These are phyloP conservation scores for Vitis cinerea DNA, from an alignment of 164 flowering plant genomes.

Conservation along the genomic window DNA sequence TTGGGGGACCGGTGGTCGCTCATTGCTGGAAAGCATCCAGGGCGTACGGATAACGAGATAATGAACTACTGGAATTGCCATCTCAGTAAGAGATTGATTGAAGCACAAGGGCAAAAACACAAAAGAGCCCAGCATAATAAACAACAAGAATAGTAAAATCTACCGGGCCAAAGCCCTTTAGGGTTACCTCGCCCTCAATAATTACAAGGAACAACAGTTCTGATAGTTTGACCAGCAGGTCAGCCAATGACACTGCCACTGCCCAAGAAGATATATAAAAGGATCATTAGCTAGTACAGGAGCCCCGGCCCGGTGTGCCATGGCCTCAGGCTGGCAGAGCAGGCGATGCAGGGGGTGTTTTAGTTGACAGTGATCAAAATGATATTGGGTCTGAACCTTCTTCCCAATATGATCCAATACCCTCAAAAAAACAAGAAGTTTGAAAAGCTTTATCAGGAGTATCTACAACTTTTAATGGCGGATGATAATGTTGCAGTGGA, in stretches of 20 bases:
- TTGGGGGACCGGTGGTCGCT: constrained; percentile 27
- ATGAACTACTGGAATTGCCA: constrained; percentile 25
- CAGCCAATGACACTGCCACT: neutral
- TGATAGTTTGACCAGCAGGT: neutral
- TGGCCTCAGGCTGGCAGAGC: neutral
- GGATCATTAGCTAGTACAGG: neutral
- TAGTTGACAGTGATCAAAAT: no score
- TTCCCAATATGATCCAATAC: neutral
- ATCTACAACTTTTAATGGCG: neutral
- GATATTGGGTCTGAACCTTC: neutral
- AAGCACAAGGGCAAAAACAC: neutral
- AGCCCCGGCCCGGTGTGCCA: no score
- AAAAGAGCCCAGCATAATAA: neutral
- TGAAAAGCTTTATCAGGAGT: constrained; percentile 1
- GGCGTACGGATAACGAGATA: constrained; percentile 25
- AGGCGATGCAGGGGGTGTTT: neutral
- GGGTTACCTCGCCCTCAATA: neutral
- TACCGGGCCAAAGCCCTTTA: constrained; percentile 2
- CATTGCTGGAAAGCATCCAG: constrained; percentile 22
- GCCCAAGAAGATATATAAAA: neutral
- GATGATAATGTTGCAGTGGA: no score
- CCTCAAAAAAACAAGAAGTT: neutral
- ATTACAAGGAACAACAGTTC: neutral
- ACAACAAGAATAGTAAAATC: neutral
- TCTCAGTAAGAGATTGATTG: neutral